Evolutionary conservation across 768 basidiomycete species (phyloP).

Genomic region (Lactifluus volemus): DNA sequence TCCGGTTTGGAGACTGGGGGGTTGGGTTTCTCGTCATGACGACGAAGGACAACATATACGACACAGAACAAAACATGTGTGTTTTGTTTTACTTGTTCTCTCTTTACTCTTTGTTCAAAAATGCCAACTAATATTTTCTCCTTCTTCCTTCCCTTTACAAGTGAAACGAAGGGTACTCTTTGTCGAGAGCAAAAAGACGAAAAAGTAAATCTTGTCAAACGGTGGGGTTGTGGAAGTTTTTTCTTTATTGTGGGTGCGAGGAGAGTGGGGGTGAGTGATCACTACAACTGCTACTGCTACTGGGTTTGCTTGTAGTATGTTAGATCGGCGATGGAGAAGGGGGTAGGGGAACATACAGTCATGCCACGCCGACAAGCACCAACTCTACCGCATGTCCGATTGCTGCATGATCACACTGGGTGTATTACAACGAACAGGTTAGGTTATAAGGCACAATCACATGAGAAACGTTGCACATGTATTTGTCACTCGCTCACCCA

Average conservation of each 20-base stretch:
- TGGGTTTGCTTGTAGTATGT: neutral
- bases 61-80: too few relatives aligned
- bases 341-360: neutral
- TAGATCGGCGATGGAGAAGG: neutral
- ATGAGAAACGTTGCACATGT: neutral
- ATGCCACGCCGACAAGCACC: too few relatives aligned
- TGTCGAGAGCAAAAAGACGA: slow-evolving; percentile 71
- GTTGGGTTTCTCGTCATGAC: too few relatives aligned
- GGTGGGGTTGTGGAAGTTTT: neutral
- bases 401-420: neutral
- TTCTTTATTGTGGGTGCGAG: neutral
- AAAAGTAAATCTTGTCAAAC: slow-evolving; percentile 26
- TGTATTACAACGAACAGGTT: too few relatives aligned
- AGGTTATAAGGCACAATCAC: neutral
- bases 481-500: neutral
- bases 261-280: too few relatives aligned
- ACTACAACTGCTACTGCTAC: too few relatives aligned
- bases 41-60: too few relatives aligned
- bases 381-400: neutral
- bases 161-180: slow-evolving; percentile 69
- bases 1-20: too few relatives aligned
- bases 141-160: slow-evolving; percentile 22
- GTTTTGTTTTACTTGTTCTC: neutral
- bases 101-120: too few relatives aligned
- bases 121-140: too few relatives aligned